These are phyloP conservation scores for Calonectria crousiana DNA, from an alignment of 2,329 filamentous ascomycete species.

Conservation along the genomic window DNA sequence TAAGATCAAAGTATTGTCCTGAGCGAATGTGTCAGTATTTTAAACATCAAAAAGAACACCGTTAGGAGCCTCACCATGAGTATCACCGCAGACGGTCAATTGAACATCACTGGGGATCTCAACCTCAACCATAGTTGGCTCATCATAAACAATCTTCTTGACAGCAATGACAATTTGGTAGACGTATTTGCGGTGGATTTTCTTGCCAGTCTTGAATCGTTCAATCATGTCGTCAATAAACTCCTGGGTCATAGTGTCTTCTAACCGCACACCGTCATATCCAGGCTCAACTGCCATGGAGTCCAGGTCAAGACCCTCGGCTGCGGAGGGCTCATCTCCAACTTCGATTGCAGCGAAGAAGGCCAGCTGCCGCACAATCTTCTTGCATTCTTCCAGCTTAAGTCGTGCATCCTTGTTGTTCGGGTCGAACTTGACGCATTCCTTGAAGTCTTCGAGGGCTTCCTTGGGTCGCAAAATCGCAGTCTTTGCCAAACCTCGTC, in stretches of 20 bases:
- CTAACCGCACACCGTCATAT: constrained; percentile 87
- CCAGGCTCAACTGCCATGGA: constrained; percentile 83
- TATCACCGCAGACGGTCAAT: constrained; percentile 96
- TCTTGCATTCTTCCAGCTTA: constrained; percentile 93
- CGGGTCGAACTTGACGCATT: constrained; percentile 88
- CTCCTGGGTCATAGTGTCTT: constrained; percentile 90
- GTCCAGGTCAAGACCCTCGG: constrained; percentile 90
- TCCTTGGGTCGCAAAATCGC: constrained; percentile 91
- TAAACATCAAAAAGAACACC: constrained; percentile 33
- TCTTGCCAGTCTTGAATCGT: constrained; percentile 96
- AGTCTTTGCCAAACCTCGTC: constrained; percentile 90
- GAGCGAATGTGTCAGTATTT: constrained; percentile 15
- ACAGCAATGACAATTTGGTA: constrained; percentile 95
- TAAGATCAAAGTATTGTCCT: constrained; percentile 97
- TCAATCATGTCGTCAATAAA: constrained; percentile 98
- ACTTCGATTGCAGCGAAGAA: constrained; percentile 97
- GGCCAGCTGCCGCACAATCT: constrained; percentile 90
- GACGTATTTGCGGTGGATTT: constrained; percentile 94
- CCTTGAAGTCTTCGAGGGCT: constrained; percentile 91
- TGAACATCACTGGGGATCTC: constrained; percentile 81
- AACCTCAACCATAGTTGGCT: constrained; percentile 97
- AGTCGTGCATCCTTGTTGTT: constrained; percentile 90
- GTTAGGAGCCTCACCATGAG: constrained; percentile 75
- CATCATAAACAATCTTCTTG: constrained; percentile 89
- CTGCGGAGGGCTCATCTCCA: constrained; percentile 90